Conservation (phyloP, 768 basidiomycete species). For the Leucogyrophana mollusca region DNA sequence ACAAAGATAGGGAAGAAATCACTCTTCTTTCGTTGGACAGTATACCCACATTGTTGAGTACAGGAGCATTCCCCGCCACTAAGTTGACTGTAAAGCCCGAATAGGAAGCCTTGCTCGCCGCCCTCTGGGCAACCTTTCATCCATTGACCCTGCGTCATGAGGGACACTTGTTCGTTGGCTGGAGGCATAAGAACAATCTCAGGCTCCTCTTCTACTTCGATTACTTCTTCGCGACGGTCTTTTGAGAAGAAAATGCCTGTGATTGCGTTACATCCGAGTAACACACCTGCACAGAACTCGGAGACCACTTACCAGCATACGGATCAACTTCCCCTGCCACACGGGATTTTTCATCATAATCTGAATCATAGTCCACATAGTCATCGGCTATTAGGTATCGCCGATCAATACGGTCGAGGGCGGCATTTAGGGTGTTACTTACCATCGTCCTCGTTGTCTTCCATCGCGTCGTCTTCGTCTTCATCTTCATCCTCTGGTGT, state of each 20-base stretch:
- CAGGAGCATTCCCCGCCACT: constrained; percentile 63
- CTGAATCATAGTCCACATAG: constrained; percentile 82
- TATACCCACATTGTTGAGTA: constrained; percentile 71
- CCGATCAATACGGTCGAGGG: constrained; percentile 2
- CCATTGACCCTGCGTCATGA: constrained; percentile 91
- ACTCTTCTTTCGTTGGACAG: constrained; percentile 58
- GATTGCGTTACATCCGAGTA: constrained; percentile 8
- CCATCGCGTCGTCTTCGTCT: constrained; percentile 46
- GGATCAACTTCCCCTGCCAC: constrained; percentile 72
- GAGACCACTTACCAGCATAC: constrained; percentile 64
- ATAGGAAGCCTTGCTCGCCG: constrained; percentile 85
- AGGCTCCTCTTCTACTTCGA: constrained; percentile 84
- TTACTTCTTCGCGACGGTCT: constrained; percentile 87
- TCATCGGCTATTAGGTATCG: constrained; percentile 42
- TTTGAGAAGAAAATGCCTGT: constrained; percentile 94
- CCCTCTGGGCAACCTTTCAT: constrained; percentile 98
- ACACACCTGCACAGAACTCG: neutral
- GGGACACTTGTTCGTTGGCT: constrained; percentile 47
- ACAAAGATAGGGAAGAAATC: constrained; percentile 87
- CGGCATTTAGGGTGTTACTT: constrained; percentile 6
- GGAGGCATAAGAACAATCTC: constrained; percentile 46
- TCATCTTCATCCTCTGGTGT: constrained; percentile 55
- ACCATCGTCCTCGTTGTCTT: constrained; percentile 55
- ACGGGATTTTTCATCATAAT: constrained; percentile 53
- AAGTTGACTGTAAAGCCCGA: constrained; percentile 78